Conservation (phyloP, 306 rosid genomes). For the Castanopsis chinensis region DNA sequence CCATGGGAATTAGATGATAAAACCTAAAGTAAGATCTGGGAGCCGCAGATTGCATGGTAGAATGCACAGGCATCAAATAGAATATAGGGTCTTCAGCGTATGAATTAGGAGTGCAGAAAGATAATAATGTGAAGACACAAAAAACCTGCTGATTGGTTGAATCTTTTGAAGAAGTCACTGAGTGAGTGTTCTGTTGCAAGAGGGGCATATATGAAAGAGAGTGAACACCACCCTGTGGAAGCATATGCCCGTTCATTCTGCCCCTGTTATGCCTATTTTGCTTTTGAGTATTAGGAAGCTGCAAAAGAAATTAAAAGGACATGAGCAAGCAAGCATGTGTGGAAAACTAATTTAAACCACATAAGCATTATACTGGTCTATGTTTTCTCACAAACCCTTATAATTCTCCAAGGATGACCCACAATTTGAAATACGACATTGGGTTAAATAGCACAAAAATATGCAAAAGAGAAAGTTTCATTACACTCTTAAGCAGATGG, state of each 20-base stretch:
- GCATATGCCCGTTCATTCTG: slow-evolving; percentile 58
- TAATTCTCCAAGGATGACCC: neutral
- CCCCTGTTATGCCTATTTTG: slow-evolving; percentile 69
- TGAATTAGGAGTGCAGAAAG: neutral
- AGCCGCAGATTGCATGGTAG: neutral
- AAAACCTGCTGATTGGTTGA: slow-evolving; percentile 62
- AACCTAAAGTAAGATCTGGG: neutral
- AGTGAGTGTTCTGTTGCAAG: slow-evolving; percentile 45
- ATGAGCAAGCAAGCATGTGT: slow-evolving; percentile 5
- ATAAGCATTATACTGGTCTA: neutral
- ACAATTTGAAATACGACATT: neutral
- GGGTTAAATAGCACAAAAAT: neutral
- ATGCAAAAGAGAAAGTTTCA: neutral
- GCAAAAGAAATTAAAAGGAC: slow-evolving; percentile 20
- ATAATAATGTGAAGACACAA: neutral
- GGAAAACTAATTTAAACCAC: neutral
- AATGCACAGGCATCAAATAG: slow-evolving; percentile 6
- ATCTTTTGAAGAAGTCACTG: slow-evolving; percentile 43
- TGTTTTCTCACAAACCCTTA: neutral
- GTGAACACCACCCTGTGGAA: slow-evolving; percentile 46
- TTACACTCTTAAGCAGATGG: slow-evolving; percentile 19
- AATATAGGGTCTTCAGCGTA: slow-evolving; percentile 2
- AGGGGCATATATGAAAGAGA: slow-evolving; percentile 36
- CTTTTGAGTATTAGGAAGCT: slow-evolving; percentile 61
- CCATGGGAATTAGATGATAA: neutral